Conservation (phyloP, 148 eudicot genomes). For the Salicornia ramosissima region DNA sequence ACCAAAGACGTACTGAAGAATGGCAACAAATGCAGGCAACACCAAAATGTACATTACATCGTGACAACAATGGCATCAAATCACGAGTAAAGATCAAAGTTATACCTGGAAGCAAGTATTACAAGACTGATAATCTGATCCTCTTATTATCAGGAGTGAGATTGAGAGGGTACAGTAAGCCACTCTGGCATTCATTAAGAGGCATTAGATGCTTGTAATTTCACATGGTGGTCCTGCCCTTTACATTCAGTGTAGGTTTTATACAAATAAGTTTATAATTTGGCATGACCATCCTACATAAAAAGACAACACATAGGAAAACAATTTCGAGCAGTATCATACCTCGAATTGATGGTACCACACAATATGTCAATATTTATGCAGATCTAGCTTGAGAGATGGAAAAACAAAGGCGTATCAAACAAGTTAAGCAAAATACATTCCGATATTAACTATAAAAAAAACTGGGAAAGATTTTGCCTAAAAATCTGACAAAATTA, state of each 20-base stretch:
- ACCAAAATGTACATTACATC: background rate
- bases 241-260: conserved; percentile 18
- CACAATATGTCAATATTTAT: background rate
- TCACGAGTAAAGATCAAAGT: background rate
- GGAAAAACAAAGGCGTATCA: background rate
- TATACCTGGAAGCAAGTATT: conserved; percentile 13
- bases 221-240: conserved; percentile 31
- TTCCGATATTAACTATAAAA: background rate
- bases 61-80: conserved; percentile 15
- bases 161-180: conserved; percentile 11
- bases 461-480: background rate
- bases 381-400: background rate
- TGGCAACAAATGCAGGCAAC: background rate
- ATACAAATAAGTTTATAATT: conserved; percentile 1
- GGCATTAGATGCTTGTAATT: conserved; percentile 4
- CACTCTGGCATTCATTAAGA: conserved; percentile 18
- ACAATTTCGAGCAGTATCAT: conserved; percentile 25
- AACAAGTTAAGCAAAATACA: background rate
- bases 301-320: conserved; percentile 16
- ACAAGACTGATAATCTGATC: conserved; percentile 9
- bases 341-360: conserved; percentile 16
- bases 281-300: conserved; percentile 3
- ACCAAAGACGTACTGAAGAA: background rate
- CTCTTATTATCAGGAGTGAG: conserved; percentile 2
- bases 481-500: background rate